Percentiles rank a stretch among this genome's conserved stretches.
These are phyloP conservation scores for Silene vulgaris DNA, from an alignment of 179 eudicot genomes.

Conservation along the genomic window DNA sequence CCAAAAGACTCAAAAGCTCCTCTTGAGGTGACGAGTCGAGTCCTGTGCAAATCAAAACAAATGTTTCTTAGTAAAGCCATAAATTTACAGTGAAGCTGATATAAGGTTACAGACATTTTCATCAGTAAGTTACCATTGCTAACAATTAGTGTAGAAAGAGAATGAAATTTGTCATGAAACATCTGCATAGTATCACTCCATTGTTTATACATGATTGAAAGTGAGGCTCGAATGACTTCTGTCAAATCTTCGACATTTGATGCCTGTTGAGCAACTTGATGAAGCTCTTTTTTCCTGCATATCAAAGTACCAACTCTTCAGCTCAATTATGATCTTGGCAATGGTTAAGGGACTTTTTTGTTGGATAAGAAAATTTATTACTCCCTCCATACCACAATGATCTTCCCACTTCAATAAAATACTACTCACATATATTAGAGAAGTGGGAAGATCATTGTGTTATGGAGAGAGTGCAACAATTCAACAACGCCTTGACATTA, in stretches of 20 bases:
- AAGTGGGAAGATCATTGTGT: too few relatives aligned
- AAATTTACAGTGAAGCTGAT: neutral
- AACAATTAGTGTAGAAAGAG: slow-evolving; percentile 62
- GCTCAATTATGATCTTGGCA: neutral
- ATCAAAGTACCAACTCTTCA: neutral
- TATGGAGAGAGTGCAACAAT: neutral
- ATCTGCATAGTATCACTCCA: slow-evolving; percentile 88
- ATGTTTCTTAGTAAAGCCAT: neutral
- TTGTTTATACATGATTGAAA: slow-evolving; percentile 85
- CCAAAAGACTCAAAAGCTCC: slow-evolving; percentile 85
- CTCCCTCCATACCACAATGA: too few relatives aligned
- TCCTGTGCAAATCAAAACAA: slow-evolving; percentile 42
- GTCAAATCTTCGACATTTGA: slow-evolving; percentile 81
- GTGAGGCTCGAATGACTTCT: slow-evolving; percentile 78
- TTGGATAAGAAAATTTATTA: neutral
- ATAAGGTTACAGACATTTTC: slow-evolving; percentile 5
- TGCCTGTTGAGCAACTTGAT: slow-evolving; percentile 97
- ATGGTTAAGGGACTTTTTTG: neutral
- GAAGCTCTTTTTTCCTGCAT: slow-evolving; percentile 86
- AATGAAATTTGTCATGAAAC: slow-evolving; percentile 74
- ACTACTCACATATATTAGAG: too few relatives aligned
- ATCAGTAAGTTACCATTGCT: slow-evolving; percentile 60
- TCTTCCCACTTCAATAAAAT: too few relatives aligned
- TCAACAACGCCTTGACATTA: neutral
- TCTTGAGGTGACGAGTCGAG: slow-evolving; percentile 82